Evolutionary conservation across 2,329 filamentous ascomycete genomes (phyloP).

Genomic region (Pseudogymnoascus sp.): DNA sequence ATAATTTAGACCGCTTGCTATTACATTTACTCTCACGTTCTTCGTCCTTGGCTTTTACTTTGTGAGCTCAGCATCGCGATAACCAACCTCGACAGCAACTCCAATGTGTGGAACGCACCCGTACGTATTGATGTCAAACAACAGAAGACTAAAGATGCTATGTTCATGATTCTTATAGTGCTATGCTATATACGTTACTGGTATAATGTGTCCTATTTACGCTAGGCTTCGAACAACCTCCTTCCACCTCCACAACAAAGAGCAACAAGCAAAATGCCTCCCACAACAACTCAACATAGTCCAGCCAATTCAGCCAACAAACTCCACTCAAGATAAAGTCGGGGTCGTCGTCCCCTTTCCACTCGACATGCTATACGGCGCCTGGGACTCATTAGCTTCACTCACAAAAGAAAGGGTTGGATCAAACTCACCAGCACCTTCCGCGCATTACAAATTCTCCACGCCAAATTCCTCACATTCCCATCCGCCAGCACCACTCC

Average conservation of each 20-base stretch:
- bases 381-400: slow-evolving; percentile 5
- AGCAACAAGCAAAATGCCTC: slow-evolving; percentile 2
- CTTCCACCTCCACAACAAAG: neutral
- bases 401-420: neutral
- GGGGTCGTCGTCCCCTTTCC: slow-evolving; percentile 27
- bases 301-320: neutral
- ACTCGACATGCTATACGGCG: slow-evolving; percentile 27
- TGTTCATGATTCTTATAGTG: slow-evolving; percentile 7
- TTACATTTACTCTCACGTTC: neutral
- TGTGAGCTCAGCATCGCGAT: neutral
- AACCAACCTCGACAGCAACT: neutral
- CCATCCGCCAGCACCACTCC: slow-evolving; percentile 90
- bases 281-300: slow-evolving; percentile 3
- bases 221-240: slow-evolving; percentile 4
- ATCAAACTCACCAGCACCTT: slow-evolving; percentile 69
- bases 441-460: slow-evolving; percentile 93
- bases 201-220: slow-evolving; percentile 7
- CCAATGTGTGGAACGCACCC: too few relatives aligned
- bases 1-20: neutral
- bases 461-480: slow-evolving; percentile 81
- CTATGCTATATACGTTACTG: slow-evolving; percentile 7
- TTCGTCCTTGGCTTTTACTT: neutral
- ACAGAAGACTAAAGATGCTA: neutral
- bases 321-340: neutral
- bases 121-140: too few relatives aligned